Conservation (phyloP, 805 yeast genomes). For the Zygosaccharomyces lentus region DNA sequence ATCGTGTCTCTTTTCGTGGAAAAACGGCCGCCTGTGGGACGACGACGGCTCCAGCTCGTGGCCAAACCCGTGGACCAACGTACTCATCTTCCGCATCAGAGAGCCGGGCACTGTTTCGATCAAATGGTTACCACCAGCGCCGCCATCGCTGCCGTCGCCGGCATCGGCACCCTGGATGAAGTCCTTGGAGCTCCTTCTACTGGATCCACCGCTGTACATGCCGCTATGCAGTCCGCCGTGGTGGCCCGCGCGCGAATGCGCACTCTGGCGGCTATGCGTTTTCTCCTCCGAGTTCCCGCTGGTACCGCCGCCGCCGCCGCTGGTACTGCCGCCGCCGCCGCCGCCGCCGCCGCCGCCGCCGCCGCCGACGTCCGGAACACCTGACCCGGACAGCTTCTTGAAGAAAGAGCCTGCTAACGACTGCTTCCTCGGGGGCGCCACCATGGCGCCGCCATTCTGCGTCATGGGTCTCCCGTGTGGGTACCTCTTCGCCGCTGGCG, state of each 20-base stretch:
- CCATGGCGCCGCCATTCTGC: conserved; percentile 1
- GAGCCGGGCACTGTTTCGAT: conserved; percentile 13
- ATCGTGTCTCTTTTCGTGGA: conserved; percentile 1
- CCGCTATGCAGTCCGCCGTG: background rate
- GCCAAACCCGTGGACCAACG: conserved; percentile 23
- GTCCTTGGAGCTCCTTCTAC: background rate
- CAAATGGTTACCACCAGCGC: conserved; percentile 4
- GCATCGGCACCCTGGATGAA: background rate
- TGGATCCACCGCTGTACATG: background rate
- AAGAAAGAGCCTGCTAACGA: conserved; percentile 28
- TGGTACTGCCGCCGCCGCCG: background rate
- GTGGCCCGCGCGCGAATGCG: background rate
- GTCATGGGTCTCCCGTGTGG: background rate
- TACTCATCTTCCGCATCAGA: conserved; percentile 22
- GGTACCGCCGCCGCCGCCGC: conserved; percentile 1
- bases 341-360: conserved; percentile 1
- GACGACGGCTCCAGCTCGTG: conserved; percentile 9
- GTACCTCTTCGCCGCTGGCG: background rate
- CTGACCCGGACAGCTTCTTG: conserved; percentile 25
- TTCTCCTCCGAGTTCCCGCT: background rate
- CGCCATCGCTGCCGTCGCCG: background rate
- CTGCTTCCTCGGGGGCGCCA: conserved; percentile 21
- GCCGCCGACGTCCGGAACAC: conserved; percentile 2
- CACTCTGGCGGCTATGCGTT: background rate
- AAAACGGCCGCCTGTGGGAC: background rate